Evolutionary conservation across 352 stramenopile species (phyloP).

Genomic region (Blastocystis sp.): DNA sequence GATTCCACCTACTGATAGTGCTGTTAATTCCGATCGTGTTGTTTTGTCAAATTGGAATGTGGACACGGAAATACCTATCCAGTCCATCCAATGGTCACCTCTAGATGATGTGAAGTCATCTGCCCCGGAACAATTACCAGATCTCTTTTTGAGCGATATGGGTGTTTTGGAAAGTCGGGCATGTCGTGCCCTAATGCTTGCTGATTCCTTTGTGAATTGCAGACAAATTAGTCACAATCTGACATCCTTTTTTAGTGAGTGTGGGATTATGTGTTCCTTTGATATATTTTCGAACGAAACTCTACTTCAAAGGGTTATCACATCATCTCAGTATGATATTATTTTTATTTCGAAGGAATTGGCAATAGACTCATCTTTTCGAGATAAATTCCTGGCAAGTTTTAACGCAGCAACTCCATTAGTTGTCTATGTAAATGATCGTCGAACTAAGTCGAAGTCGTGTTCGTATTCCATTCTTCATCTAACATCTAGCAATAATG

Average conservation of each 20-base stretch:
- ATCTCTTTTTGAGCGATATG: too few relatives aligned
- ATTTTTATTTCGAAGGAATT: constrained; percentile 1
- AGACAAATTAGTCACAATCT: background rate
- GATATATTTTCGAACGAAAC: constrained; percentile 12
- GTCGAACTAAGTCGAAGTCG: background rate
- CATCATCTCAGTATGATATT: constrained; percentile 9
- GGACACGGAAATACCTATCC: too few relatives aligned
- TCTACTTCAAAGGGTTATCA: background rate
- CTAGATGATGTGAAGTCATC: too few relatives aligned
- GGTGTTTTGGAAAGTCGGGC: background rate
- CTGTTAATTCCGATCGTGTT: too few relatives aligned
- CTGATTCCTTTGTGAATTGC: constrained; percentile 9
- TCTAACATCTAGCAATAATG: background rate
- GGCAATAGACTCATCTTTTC: background rate
- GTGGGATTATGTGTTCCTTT: constrained; percentile 25
- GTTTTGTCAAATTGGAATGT: too few relatives aligned
- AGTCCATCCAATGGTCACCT: too few relatives aligned
- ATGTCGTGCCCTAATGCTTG: constrained; percentile 36
- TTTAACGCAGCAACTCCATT: background rate
- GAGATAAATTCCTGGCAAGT: background rate
- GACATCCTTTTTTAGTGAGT: constrained; percentile 47
- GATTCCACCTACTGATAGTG: too few relatives aligned
- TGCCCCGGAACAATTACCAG: too few relatives aligned
- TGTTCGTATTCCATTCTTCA: background rate
- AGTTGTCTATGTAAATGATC: constrained; percentile 28